Evolutionary conservation across 352 stramenopile species (phyloP), one percentile per base, ranked within the genome.

Genomic region (Aphanomyces invadans): DNA sequence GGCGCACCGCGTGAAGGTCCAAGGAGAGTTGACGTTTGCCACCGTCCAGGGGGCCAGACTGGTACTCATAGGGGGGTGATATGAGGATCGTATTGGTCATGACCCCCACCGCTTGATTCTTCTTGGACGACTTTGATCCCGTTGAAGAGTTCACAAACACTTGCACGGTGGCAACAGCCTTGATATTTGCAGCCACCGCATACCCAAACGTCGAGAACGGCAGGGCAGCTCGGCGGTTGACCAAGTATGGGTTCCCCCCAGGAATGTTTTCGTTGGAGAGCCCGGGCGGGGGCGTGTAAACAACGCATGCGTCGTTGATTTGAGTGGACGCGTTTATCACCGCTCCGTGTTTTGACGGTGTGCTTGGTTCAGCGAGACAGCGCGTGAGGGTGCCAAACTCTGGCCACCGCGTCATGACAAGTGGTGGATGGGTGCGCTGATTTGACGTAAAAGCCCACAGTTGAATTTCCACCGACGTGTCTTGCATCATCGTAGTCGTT

Each of bases 171-270:
- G 55, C 33, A 4, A 21, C 21, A 10, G 21, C 19, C 3, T 23
- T 36, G 11, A 11, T 28, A 15, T 21, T 25, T 11, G 4, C 12
- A 21, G 39, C 55, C 23, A 36, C 32, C 25, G 4, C 32, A 33
- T 64, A 64, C 25, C 10, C 33, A 5, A 64, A 11, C 0, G 55
- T 64, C 25, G 36, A n/a, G 21, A 52, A 64, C 36, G 55, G 55
- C n/a, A 17, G 21, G 19, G 25, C n/a, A 19, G 21, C 32, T 11
- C 55, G 55, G 7, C 25, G 55, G 2, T 11, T 4, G 15, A 45
- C 38, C 5, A 52, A 19, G 36, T 64, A 64, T n/a, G 36, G 36
- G 36, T 64, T 64, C 2, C 10, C 21, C 7, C 19, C n/a, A 1
- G 55, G 55, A n/a, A 64, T 52, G 5, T 51, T 49, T 2, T 12